Conservation (phyloP, 1,284 basidiomycete genomes). For the Rhodofomes roseus region DNA sequence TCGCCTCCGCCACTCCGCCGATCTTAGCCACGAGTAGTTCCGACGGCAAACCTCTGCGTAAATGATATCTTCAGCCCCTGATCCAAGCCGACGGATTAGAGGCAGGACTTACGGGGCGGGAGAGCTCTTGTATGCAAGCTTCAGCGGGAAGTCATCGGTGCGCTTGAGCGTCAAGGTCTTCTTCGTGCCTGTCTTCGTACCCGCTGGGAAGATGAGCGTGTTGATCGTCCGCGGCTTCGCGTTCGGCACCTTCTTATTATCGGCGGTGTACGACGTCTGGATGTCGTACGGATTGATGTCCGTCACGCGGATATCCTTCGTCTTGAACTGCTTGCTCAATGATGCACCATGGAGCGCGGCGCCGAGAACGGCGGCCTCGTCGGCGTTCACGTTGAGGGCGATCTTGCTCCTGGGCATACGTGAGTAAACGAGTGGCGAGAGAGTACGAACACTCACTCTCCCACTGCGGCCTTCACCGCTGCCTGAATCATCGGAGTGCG, state of each 20-base stretch:
- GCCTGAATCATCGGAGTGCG: conserved; percentile 91
- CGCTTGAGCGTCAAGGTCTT: conserved; percentile 84
- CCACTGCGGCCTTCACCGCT: conserved; percentile 73
- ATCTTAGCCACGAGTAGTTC: conserved; percentile 69
- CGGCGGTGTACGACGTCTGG: conserved; percentile 72
- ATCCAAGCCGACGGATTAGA: background rate
- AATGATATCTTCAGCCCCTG: background rate
- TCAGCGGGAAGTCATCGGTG: conserved; percentile 73
- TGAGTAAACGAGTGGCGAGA: background rate
- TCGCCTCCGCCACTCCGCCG: conserved; percentile 63
- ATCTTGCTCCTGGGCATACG: conserved; percentile 60
- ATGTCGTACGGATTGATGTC: conserved; percentile 76
- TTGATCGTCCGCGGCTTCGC: conserved; percentile 65
- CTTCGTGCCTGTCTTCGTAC: conserved; percentile 72
- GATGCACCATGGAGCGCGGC: conserved; percentile 92
- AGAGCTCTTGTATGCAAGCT: conserved; percentile 64
- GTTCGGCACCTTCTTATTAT: conserved; percentile 41
- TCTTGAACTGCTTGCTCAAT: conserved; percentile 90
- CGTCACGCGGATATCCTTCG: conserved; percentile 86
- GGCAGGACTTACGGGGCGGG: conserved; percentile 49
- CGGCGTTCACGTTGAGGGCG: conserved; percentile 93
- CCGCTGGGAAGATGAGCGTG: conserved; percentile 70
- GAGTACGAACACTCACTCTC: conserved; percentile 48
- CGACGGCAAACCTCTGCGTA: conserved; percentile 56
- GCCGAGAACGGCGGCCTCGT: conserved; percentile 93